A percentile compares a stretch with the other conserved stretches of the same genome.
phyloP scores from a whole-genome alignment of 169 alveolate genomes.

The Eimeria praecox region DNA sequence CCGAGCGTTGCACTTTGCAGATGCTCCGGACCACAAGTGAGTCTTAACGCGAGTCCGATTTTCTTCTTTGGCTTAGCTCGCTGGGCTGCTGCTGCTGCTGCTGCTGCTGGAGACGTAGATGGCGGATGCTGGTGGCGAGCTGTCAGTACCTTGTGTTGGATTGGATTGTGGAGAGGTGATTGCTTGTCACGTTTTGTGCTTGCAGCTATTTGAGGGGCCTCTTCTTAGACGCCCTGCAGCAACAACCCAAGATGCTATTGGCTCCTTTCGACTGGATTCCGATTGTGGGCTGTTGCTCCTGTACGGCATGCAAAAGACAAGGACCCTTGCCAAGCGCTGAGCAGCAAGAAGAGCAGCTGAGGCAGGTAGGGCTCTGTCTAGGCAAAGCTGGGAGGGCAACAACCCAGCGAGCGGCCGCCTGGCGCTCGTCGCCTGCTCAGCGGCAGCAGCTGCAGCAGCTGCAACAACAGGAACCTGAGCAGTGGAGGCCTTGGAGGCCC shows the following conservation, averaged over 20 bases:
- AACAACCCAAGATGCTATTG: slow-evolving; percentile 31
- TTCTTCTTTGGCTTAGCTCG: neutral
- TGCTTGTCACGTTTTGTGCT: neutral
- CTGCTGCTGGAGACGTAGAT: neutral
- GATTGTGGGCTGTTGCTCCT: slow-evolving; percentile 56
- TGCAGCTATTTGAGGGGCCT: slow-evolving; percentile 58
- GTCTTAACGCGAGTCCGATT: neutral
- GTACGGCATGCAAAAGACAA: slow-evolving; percentile 44
- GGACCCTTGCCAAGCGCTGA: slow-evolving; percentile 8
- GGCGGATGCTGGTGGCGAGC: neutral
- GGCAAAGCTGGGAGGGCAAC: neutral
- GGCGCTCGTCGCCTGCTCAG: slow-evolving; percentile 10
- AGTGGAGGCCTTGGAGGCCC: slow-evolving; percentile 54
- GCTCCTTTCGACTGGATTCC: slow-evolving; percentile 51
- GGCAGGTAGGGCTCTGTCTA: slow-evolving; percentile 7
- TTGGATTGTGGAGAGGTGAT: neutral
- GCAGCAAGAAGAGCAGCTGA: slow-evolving; percentile 73
- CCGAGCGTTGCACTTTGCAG: slow-evolving; percentile 97
- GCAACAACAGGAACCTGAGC: slow-evolving; percentile 29
- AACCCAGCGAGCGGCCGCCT: neutral
- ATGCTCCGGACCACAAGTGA: slow-evolving; percentile 96
- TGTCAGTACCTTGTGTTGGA: neutral
- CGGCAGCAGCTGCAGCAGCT: slow-evolving; percentile 57
- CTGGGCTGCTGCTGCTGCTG: slow-evolving; percentile 16
- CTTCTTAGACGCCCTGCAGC: slow-evolving; percentile 55